Conservation (phyloP, 352 stramenopile species). For the Pythium aristosporum region DNA sequence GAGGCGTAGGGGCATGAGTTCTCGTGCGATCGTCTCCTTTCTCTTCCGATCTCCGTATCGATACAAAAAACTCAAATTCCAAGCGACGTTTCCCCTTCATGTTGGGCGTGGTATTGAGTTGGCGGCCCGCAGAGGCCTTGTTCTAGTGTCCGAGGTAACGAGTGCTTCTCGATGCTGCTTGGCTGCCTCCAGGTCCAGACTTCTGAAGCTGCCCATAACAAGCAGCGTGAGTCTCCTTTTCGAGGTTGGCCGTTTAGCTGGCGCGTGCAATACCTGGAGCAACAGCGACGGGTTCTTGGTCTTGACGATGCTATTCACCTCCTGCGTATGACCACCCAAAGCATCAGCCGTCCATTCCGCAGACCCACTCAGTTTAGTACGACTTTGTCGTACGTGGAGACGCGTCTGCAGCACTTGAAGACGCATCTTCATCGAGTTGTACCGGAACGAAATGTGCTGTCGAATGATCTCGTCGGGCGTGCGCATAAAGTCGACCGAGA, state of each 20-base stretch:
- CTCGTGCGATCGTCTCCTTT: too few relatives aligned
- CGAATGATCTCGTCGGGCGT: constrained; percentile 88
- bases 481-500: constrained; percentile 91
- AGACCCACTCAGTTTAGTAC: neutral
- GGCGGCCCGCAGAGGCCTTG: neutral
- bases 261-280: constrained; percentile 69
- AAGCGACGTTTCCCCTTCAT: neutral
- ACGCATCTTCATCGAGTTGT: constrained; percentile 93
- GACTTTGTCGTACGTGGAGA: constrained; percentile 57
- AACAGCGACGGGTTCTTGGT: constrained; percentile 93
- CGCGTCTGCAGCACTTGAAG: constrained; percentile 90
- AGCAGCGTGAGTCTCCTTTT: neutral
- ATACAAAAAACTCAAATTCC: neutral
- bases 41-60: neutral
- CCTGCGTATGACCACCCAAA: constrained; percentile 32
- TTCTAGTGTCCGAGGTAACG: constrained; percentile 66
- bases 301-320: constrained; percentile 95
- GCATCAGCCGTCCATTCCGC: neutral
- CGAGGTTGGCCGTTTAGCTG: too few relatives aligned
- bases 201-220: constrained; percentile 56
- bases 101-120: neutral
- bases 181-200: constrained; percentile 34
- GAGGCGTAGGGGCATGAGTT: constrained; percentile 31
- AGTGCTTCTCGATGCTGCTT: constrained; percentile 40
- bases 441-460: constrained; percentile 92